Evolutionary conservation across 441 rosid genomes (phyloP).

Genomic region (Metrosideros polymorpha): DNA sequence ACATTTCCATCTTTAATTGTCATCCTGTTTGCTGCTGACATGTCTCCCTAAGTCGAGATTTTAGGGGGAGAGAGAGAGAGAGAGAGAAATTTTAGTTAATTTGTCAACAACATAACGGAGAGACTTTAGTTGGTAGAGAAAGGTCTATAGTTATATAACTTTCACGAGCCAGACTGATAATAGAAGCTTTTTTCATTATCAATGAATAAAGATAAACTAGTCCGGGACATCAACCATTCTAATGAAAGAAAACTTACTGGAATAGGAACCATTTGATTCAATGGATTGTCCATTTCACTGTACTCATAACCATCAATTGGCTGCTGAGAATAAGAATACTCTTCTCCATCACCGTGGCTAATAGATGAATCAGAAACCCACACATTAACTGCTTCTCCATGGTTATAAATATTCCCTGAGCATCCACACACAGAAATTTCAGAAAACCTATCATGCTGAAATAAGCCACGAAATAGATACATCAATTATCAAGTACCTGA

Average conservation of each 20-base stretch:
- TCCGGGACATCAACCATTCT: neutral
- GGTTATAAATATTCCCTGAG: slow-evolving; percentile 34
- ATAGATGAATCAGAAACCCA: slow-evolving; percentile 29
- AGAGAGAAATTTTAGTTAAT: too few species aligned
- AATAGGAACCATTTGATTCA: slow-evolving; percentile 53
- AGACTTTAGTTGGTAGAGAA: neutral
- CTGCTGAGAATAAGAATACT: slow-evolving; percentile 39
- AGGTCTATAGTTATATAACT: neutral
- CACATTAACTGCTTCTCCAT: slow-evolving; percentile 28
- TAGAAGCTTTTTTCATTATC: neutral
- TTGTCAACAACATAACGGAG: neutral
- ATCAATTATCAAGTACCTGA: slow-evolving; percentile 26
- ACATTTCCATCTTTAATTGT: neutral
- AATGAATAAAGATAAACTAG: neutral
- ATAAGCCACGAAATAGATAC: neutral
- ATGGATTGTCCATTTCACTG: slow-evolving; percentile 48
- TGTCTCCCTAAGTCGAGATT: neutral
- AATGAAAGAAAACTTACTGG: slow-evolving; percentile 32
- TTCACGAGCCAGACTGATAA: neutral
- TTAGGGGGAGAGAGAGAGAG: neutral
- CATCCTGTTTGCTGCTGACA: neutral
- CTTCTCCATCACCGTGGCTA: slow-evolving; percentile 40
- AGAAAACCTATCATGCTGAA: neutral
- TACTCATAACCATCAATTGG: slow-evolving; percentile 30
- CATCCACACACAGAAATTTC: neutral